These are phyloP conservation scores for Hyaloperonospora brassicae DNA, from an alignment of 352 stramenopile genomes.

Conservation along the genomic window DNA sequence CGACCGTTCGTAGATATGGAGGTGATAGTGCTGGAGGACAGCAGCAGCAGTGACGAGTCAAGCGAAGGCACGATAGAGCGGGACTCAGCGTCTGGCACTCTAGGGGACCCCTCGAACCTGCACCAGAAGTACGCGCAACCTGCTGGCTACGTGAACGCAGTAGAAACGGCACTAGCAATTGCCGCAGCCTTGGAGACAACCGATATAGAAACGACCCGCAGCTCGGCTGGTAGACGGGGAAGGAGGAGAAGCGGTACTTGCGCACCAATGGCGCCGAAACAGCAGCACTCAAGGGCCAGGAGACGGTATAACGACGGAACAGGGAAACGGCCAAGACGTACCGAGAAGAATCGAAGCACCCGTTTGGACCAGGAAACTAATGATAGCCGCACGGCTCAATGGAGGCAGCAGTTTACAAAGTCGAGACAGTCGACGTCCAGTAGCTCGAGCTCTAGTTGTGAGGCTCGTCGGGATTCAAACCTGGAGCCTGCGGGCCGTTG, in stretches of 20 bases:
- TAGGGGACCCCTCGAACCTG: no score
- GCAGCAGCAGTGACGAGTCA: slow-evolving; percentile 18
- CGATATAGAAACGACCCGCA: slow-evolving; percentile 7
- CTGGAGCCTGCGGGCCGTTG: background rate
- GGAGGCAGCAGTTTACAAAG: background rate
- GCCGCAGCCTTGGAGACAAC: slow-evolving; percentile 14
- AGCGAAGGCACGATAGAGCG: slow-evolving; percentile 1
- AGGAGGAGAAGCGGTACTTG: no score
- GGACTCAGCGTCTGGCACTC: slow-evolving; percentile 1
- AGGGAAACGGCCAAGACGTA: background rate
- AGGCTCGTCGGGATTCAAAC: slow-evolving; percentile 1
- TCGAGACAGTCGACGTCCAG: no score
- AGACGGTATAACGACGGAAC: slow-evolving; percentile 4
- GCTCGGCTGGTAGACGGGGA: slow-evolving; percentile 16
- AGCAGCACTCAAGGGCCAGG: slow-evolving; percentile 8
- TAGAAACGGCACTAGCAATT: slow-evolving; percentile 26
- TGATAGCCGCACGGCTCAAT: background rate
- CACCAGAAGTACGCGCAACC: slow-evolving; percentile 10
- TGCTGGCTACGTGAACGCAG: slow-evolving; percentile 20
- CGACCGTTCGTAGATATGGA: slow-evolving; percentile 10
- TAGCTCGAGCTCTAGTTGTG: slow-evolving; percentile 4
- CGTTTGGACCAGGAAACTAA: background rate
- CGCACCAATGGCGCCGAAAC: no score
- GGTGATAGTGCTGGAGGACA: slow-evolving; percentile 29
- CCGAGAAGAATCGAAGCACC: slow-evolving; percentile 3